A percentile compares a stretch with the other conserved stretches of the same genome.
Evolutionary conservation across 495 filamentous ascomycete genomes (phyloP).

Genomic region (Cercophora samala): DNA sequence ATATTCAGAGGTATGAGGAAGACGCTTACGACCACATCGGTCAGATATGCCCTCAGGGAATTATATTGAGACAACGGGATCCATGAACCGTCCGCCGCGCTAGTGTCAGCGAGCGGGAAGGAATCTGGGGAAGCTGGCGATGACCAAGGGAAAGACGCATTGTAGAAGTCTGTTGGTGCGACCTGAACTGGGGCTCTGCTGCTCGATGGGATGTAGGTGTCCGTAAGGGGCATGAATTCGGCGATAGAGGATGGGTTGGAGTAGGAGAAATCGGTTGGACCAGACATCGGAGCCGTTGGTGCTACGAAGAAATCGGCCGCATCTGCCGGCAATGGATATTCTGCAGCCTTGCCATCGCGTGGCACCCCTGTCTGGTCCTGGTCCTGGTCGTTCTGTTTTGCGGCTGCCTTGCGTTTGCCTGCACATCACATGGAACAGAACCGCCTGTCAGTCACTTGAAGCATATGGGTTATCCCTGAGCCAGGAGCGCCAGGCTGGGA

Average conservation of each 20-base stretch:
- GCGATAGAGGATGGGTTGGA: background rate
- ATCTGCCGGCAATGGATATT: background rate
- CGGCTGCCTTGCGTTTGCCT: constrained; percentile 1
- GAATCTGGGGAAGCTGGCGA: background rate
- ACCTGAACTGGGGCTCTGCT: background rate
- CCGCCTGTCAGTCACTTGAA: background rate
- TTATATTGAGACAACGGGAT: background rate
- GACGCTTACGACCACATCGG: background rate
- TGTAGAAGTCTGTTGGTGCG: background rate
- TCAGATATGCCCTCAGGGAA: background rate
- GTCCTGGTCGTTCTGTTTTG: background rate
- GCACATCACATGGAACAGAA: background rate
- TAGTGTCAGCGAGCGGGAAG: background rate
- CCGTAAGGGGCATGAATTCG: background rate
- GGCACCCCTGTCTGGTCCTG: background rate
- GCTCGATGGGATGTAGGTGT: background rate
- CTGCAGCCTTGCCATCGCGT: background rate
- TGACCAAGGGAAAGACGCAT: background rate
- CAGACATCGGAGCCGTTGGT: background rate
- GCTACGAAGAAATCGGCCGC: background rate
- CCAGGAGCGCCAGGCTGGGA: background rate
- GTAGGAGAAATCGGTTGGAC: background rate
- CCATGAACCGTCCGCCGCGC: background rate
- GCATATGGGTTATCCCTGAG: background rate
- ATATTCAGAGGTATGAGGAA: background rate